Conservation (phyloP, 2,329 filamentous ascomycete species). For the Pestalotiopsis sp. region DNA sequence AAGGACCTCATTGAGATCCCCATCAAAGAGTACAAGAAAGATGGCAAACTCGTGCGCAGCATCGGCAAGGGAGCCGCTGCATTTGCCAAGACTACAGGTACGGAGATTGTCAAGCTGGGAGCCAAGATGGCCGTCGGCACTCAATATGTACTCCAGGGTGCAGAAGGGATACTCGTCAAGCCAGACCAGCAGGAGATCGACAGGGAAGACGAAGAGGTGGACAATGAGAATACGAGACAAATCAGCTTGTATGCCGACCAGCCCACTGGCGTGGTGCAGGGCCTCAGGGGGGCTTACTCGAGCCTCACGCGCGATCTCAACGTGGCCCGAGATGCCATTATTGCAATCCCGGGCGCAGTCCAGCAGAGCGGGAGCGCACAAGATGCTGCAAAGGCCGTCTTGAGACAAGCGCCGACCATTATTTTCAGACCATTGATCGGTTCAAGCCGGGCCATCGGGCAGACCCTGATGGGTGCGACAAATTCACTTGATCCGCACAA, state of each 20-base stretch:
- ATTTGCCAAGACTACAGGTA: slow-evolving; percentile 92
- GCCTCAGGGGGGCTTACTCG: slow-evolving; percentile 78
- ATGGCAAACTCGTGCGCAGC: slow-evolving; percentile 88
- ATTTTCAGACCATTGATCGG: slow-evolving; percentile 90
- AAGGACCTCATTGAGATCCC: slow-evolving; percentile 86
- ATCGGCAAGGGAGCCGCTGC: slow-evolving; percentile 87
- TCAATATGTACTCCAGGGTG: slow-evolving; percentile 87
- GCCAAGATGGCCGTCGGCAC: slow-evolving; percentile 95
- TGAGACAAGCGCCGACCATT: slow-evolving; percentile 85
- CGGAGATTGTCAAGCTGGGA: slow-evolving; percentile 89
- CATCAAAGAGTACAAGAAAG: slow-evolving; percentile 89
- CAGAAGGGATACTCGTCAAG: slow-evolving; percentile 74
- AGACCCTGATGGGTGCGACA: slow-evolving; percentile 87
- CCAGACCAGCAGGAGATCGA: slow-evolving; percentile 41
- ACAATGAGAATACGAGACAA: slow-evolving; percentile 72
- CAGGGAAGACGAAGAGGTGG: slow-evolving; percentile 61
- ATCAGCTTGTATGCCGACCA: slow-evolving; percentile 94
- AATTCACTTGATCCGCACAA: slow-evolving; percentile 88
- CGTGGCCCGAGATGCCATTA: slow-evolving; percentile 84
- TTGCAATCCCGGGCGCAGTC: slow-evolving; percentile 89
- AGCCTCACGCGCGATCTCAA: slow-evolving; percentile 87
- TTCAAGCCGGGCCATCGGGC: slow-evolving; percentile 83
- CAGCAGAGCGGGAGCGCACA: slow-evolving; percentile 83
- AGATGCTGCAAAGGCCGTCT: slow-evolving; percentile 77
- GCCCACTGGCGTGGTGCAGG: slow-evolving; percentile 84